Evolutionary conservation across 768 basidiomycete species (phyloP).

Genomic region (Boletus pseudo-olivaceus): DNA sequence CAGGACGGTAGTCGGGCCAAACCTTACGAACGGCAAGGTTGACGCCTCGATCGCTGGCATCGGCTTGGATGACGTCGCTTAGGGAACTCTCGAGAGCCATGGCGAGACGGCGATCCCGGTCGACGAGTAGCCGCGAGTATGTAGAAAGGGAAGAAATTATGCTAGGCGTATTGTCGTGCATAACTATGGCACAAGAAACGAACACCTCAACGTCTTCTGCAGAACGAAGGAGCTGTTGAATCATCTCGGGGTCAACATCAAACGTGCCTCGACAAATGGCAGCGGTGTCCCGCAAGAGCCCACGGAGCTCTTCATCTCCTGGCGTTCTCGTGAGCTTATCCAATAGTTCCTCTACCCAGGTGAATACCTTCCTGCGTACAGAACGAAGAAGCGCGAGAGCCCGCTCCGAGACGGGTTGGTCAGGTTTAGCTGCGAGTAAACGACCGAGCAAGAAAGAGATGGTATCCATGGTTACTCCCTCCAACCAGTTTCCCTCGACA

Average conservation of each 20-base stretch:
- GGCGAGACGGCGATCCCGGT: constrained; percentile 33
- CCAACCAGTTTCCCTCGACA: constrained; percentile 41
- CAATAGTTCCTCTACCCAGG: constrained; percentile 37
- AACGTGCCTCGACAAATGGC: constrained; percentile 30
- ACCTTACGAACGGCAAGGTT: constrained; percentile 27
- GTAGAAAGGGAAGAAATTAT: background rate
- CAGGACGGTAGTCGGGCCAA: constrained; percentile 32
- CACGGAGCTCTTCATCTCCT: background rate
- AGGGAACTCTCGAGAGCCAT: constrained; percentile 25
- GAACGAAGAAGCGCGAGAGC: constrained; percentile 25
- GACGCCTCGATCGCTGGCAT: constrained; percentile 18
- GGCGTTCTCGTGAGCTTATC: constrained; percentile 12
- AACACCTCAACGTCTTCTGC: constrained; percentile 26
- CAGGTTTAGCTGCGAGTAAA: constrained; percentile 28
- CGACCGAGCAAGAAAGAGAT: constrained; percentile 34
- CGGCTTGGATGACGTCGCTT: constrained; percentile 6
- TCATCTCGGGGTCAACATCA: constrained; percentile 11
- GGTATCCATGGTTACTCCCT: constrained; percentile 29
- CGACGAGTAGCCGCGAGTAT: constrained; percentile 23
- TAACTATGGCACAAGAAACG: constrained; percentile 31
- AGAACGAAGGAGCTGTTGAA: constrained; percentile 17
- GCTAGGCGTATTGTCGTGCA: constrained; percentile 31
- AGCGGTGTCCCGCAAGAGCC: constrained; percentile 17
- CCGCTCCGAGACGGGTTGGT: constrained; percentile 11
- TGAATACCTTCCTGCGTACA: constrained; percentile 30